Evolutionary conservation across 495 filamentous ascomycete species (phyloP).

Genomic region (Lichina pygmaea): DNA sequence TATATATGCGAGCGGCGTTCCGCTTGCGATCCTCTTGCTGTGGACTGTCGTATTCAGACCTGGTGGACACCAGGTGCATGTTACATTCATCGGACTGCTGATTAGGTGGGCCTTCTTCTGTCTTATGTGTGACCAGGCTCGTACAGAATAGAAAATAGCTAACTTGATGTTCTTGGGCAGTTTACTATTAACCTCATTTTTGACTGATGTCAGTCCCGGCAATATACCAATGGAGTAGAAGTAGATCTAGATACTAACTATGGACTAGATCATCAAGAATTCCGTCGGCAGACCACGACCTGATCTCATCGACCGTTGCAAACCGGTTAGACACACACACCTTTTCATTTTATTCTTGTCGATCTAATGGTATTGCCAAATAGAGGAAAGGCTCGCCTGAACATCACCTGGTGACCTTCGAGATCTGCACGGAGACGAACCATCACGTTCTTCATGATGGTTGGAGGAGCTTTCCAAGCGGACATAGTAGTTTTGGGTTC

Average conservation of each 20-base stretch:
- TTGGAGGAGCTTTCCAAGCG: constrained; percentile 78
- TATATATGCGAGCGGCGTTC: constrained; percentile 44
- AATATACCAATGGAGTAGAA: too few species aligned
- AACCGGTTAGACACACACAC: constrained; percentile 19
- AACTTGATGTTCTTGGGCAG: background rate
- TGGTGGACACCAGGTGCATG: constrained; percentile 55
- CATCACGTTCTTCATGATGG: constrained; percentile 69
- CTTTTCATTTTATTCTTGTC: background rate
- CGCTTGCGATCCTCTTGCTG: constrained; percentile 32
- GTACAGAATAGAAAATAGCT: background rate
- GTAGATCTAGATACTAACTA: background rate
- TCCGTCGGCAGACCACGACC: constrained; percentile 71
- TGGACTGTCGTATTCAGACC: constrained; percentile 35
- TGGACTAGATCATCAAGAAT: constrained; percentile 47
- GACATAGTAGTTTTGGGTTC: constrained; percentile 71
- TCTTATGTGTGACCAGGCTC: background rate
- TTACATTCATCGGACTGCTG: constrained; percentile 52
- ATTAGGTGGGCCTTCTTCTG: constrained; percentile 18
- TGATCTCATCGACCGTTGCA: constrained; percentile 72
- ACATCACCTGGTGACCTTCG: constrained; percentile 39
- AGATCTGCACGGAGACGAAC: constrained; percentile 55
- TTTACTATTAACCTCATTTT: constrained; percentile 47
- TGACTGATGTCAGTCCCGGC: constrained; percentile 35
- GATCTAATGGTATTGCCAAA: background rate
- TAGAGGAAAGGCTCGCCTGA: constrained; percentile 26